Conservation (phyloP, 192 early-diverging fungal genomes). For the Allomyces macrogynus region DNA sequence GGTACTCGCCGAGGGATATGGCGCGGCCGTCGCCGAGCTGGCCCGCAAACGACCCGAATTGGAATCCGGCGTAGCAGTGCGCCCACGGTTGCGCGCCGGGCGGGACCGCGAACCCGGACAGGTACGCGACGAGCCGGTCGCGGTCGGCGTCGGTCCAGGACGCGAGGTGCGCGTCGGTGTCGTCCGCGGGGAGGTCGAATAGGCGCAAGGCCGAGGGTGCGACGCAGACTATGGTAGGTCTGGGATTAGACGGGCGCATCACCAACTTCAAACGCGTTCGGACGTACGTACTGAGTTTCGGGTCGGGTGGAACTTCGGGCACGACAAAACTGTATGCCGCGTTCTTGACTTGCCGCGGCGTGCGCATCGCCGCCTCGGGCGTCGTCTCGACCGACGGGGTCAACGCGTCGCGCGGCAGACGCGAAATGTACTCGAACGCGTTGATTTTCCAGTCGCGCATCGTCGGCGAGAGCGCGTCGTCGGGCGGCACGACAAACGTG, state of each 20-base stretch:
- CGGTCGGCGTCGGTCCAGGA: neutral
- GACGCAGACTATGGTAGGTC: constrained; percentile 2
- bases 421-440: constrained; percentile 5
- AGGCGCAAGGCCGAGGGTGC: constrained; percentile 9
- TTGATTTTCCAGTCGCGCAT: neutral
- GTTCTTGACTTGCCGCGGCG: constrained; percentile 8
- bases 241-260: no score
- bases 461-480: no score
- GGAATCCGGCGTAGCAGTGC: constrained; percentile 49
- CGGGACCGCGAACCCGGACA: constrained; percentile 20
- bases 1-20: constrained; percentile 47
- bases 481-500: no score
- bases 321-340: constrained; percentile 18
- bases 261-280: no score
- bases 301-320: constrained; percentile 4
- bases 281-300: constrained; percentile 3
- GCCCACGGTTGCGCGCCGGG: constrained; percentile 36
- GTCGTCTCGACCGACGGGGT: constrained; percentile 1
- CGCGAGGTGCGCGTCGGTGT: neutral
- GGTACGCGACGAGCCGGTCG: constrained; percentile 11
- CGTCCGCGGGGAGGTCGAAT: constrained; percentile 6
- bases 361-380: constrained; percentile 5
- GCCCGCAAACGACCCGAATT: constrained; percentile 44
- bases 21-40: constrained; percentile 79
- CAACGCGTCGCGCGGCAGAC: constrained; percentile 12